Evolutionary conservation across 352 stramenopile species (phyloP), one percentile per base, ranked within the genome.

Genomic region (Pythium periplocum): DNA sequence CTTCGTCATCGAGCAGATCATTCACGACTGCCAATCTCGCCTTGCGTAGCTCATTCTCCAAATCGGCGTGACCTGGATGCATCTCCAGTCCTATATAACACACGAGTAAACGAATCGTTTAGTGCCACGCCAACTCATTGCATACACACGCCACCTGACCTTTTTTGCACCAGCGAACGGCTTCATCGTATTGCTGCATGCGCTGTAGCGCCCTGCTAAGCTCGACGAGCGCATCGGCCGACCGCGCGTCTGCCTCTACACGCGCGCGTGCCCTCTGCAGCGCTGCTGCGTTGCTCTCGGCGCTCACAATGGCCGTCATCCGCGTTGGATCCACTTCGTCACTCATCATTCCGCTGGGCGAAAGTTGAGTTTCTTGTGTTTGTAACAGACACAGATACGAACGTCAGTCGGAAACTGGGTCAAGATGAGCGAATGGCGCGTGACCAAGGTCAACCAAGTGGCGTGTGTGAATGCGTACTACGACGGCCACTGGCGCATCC

Each of bases 391-490:
- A 26, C 17, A 26, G 17, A 26, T 26, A 26, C 17, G 17, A 26
- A 26, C 17, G 17, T 26, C 17, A 26, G 17, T 26, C 17, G 17
- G 17, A 26, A 26, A 26, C 17, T 26, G 17, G 17, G 17, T 26
- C 17, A 26, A 26, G 43, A 31, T 9, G 26, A 17, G 30, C 11
- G 34, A 46, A 26, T 66, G 40, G 52, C 37, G 32, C 10, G 52
- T 61, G 36, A 36, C n/a, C 4, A 6, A 33, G 36, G 63, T 80
- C 32, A 77, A 87, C 51, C 78, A 88, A 34, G 55, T 69, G 7
- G 70, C 57, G 44, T 42, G 68, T 17, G 68, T 91, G 53, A 68
- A 74, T 51, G 54, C 45, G 9, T 91, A 91, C 55, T 91, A 87
- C 65, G 32, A 31, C 31, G 58, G 63, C 10, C 45, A n/a, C 4